Percentiles rank a stretch among this genome's conserved stretches.
Conservation (phyloP, 495 filamentous ascomycete species). For the Daldinia grandis region DNA sequence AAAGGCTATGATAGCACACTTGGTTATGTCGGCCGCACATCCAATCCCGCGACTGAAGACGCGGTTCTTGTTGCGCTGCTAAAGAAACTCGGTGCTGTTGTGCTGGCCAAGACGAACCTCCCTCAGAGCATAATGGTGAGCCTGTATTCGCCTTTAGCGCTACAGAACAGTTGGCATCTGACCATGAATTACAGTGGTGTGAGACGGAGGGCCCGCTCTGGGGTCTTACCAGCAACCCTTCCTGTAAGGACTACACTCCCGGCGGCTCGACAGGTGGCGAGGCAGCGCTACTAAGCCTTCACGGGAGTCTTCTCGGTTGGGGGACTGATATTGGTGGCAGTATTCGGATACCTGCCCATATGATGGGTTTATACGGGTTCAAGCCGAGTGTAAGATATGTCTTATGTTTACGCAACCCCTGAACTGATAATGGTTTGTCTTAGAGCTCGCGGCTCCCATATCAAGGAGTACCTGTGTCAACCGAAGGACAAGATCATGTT, state of each 20-base stretch:
- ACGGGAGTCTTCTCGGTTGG: constrained; percentile 79
- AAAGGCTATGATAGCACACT: constrained; percentile 78
- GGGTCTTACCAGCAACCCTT: constrained; percentile 77
- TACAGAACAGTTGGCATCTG: not conserved
- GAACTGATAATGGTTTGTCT: not conserved
- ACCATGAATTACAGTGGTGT: constrained; percentile 55
- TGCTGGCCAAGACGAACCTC: constrained; percentile 85
- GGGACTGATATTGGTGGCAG: constrained; percentile 87
- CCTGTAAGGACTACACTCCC: constrained; percentile 76
- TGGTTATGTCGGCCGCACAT: constrained; percentile 72
- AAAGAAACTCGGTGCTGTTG: constrained; percentile 80
- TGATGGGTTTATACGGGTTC: constrained; percentile 83
- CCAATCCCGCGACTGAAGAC: constrained; percentile 63
- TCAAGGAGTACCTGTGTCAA: constrained; percentile 56
- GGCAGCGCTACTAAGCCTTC: constrained; percentile 74
- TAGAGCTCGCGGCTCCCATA: constrained; percentile 62
- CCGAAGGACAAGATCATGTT: constrained; percentile 79
- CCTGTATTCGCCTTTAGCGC: constrained; percentile 28
- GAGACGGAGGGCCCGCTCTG: constrained; percentile 83
- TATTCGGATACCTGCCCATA: constrained; percentile 80
- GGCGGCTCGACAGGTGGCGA: constrained; percentile 87
- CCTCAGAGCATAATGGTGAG: constrained; percentile 82
- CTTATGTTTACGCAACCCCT: constrained; percentile 24
- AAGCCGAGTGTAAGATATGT: constrained; percentile 65
- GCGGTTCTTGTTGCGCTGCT: constrained; percentile 73